A percentile compares a stretch with the other conserved stretches of the same genome.
These are phyloP conservation scores for Heimioporus sp. DNA, from an alignment of 768 basidiomycete genomes.

Conservation along the genomic window DNA sequence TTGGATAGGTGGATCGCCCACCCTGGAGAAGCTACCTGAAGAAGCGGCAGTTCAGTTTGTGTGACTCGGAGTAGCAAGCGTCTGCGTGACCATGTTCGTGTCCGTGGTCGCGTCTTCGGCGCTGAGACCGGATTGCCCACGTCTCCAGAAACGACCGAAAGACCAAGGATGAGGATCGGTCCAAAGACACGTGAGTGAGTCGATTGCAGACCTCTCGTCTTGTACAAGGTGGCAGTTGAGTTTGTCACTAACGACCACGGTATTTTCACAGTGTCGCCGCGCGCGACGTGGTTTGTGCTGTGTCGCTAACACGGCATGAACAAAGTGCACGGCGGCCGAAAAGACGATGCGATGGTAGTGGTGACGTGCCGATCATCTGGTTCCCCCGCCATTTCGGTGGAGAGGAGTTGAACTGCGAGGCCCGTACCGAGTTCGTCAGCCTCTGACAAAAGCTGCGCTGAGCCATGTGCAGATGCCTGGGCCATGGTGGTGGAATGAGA, in stretches of 20 bases:
- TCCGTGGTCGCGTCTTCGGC: constrained; percentile 31
- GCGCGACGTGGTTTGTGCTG: constrained; percentile 79
- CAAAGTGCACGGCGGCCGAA: constrained; percentile 83
- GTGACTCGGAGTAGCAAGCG: constrained; percentile 22
- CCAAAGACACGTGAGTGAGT: constrained; percentile 38
- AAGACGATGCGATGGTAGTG: constrained; percentile 73
- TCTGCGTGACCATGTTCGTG: constrained; percentile 25
- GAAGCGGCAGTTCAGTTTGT: constrained; percentile 5
- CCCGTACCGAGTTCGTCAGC: constrained; percentile 29
- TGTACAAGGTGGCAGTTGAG: constrained; percentile 84
- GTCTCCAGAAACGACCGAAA: constrained; percentile 52
- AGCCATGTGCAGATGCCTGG: constrained; percentile 52
- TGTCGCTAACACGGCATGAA: constrained; percentile 95
- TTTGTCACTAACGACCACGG: constrained; percentile 67
- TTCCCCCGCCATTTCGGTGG: constrained; percentile 70
- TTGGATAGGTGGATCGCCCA: constrained; percentile 59
- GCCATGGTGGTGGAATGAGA: constrained; percentile 29
- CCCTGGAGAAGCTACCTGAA: constrained; percentile 12
- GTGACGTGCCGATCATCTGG: constrained; percentile 28
- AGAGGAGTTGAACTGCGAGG: constrained; percentile 75
- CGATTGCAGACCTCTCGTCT: constrained; percentile 64
- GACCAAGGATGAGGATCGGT: constrained; percentile 74
- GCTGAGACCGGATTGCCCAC: constrained; percentile 59
- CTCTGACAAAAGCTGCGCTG: constrained; percentile 33
- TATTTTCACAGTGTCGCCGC: constrained; percentile 62